Evolutionary conservation across 2,329 filamentous ascomycete genomes (phyloP).

Genomic region (Alternaria burnsii): DNA sequence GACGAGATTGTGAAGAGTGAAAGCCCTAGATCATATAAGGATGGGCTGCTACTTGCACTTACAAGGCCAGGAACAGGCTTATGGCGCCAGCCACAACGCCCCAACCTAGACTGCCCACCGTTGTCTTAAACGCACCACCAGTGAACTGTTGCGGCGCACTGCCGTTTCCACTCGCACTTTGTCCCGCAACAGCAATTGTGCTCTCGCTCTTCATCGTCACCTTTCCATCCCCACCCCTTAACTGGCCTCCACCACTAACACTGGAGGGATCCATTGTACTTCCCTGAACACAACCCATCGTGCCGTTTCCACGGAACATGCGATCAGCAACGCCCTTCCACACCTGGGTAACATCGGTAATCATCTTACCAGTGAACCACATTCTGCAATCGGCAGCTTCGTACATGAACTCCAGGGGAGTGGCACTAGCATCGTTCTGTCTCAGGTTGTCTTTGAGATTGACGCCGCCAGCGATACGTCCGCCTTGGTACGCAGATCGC

Average conservation of each 20-base stretch:
- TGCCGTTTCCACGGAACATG: slow-evolving; percentile 43
- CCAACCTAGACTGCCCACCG: neutral
- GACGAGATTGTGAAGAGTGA: neutral
- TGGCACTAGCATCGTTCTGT: slow-evolving; percentile 47
- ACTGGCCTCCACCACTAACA: slow-evolving; percentile 44
- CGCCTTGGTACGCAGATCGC: slow-evolving; percentile 38
- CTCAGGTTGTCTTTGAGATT: slow-evolving; percentile 51
- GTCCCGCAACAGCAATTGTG: slow-evolving; percentile 8
- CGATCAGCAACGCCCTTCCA: slow-evolving; percentile 51
- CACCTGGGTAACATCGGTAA: slow-evolving; percentile 46
- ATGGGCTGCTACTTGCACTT: neutral
- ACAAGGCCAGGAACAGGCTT: neutral
- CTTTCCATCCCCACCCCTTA: slow-evolving; percentile 35
- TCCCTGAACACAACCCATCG: slow-evolving; percentile 36
- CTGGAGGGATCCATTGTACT: slow-evolving; percentile 42
- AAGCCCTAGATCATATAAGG: neutral
- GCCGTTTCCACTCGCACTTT: neutral
- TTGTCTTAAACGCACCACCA: slow-evolving; percentile 1
- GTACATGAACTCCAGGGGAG: slow-evolving; percentile 53
- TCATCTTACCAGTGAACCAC: slow-evolving; percentile 51
- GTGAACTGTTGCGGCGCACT: slow-evolving; percentile 8
- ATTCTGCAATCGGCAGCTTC: slow-evolving; percentile 54
- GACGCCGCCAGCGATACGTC: slow-evolving; percentile 40
- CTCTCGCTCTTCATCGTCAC: slow-evolving; percentile 13
- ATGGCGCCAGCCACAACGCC: neutral